Evolutionary conservation across 805 yeast genomes (phyloP).

Genomic region (Wickerhamiella lipophila): DNA sequence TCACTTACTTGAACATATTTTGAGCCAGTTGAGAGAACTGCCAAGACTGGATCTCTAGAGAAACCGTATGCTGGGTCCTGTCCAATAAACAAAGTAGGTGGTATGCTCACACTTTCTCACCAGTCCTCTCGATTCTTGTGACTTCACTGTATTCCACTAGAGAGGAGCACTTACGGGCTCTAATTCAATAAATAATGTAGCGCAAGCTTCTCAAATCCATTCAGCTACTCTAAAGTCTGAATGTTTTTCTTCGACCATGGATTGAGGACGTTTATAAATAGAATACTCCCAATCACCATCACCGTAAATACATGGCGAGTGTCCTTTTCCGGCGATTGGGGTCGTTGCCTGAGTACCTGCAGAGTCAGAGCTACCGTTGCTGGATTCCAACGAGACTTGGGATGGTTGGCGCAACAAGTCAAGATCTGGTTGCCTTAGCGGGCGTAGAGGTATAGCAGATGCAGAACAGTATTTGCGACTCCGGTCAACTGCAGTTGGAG

Average conservation of each 20-base stretch:
- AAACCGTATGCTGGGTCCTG: background rate
- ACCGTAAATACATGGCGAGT: conserved; percentile 5
- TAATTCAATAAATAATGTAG: background rate
- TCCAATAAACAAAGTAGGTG: background rate
- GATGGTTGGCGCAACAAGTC: conserved; percentile 4
- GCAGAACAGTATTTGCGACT: conserved; percentile 5
- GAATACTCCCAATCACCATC: conserved; percentile 8
- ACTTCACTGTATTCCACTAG: background rate
- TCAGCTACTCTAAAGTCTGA: background rate
- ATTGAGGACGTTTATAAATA: background rate
- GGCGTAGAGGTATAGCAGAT: conserved; percentile 4
- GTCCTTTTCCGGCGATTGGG: background rate
- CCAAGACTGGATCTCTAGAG: background rate
- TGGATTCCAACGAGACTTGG: conserved; percentile 3
- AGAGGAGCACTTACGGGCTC: background rate
- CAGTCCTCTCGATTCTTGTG: background rate
- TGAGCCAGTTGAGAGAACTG: too few species aligned
- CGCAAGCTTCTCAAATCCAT: background rate
- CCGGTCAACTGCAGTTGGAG: background rate
- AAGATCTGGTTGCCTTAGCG: conserved; percentile 2
- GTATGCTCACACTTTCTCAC: background rate
- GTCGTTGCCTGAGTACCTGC: conserved; percentile 2
- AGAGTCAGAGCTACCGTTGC: background rate
- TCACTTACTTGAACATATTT: too few species aligned
- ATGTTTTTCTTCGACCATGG: background rate